phyloP scores from a whole-genome alignment of 139 green algal genomes.

The Picochlorum sp. region DNA sequence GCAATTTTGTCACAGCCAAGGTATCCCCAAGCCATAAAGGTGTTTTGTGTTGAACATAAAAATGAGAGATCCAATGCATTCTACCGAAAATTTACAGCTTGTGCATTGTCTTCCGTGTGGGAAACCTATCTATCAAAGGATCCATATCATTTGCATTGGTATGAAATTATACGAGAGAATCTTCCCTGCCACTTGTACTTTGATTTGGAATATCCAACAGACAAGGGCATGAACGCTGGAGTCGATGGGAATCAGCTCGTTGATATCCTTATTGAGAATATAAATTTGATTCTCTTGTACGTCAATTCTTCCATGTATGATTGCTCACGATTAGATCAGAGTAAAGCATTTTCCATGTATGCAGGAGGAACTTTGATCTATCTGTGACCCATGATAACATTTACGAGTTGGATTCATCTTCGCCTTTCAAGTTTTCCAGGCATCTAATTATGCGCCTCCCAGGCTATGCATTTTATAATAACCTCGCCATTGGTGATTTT shows the following conservation, averaged over 20 bases:
- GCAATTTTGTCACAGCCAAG: not conserved
- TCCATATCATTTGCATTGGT: conserved; percentile 27
- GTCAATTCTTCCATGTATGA: too few species aligned
- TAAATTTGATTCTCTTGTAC: not conserved
- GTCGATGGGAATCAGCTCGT: conserved; percentile 41
- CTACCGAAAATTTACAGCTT: conserved; percentile 30
- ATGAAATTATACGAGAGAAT: conserved; percentile 55
- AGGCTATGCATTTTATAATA: conserved; percentile 46
- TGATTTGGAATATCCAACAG: conserved; percentile 62
- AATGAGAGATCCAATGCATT: conserved; percentile 1
- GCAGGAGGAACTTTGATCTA: not conserved
- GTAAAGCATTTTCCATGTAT: not conserved
- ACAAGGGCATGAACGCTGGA: conserved; percentile 31
- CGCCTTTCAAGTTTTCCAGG: conserved; percentile 60
- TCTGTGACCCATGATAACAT: conserved; percentile 13
- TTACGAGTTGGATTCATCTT: conserved; percentile 61
- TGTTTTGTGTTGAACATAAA: conserved; percentile 32
- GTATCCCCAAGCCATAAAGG: conserved; percentile 6
- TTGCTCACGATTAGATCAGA: not conserved
- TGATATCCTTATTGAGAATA: conserved; percentile 30
- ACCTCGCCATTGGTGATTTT: conserved; percentile 33
- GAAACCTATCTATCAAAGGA: not conserved
- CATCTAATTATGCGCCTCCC: conserved; percentile 66
- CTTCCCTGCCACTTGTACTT: conserved; percentile 82
- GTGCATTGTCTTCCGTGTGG: conserved; percentile 27